Conservation (phyloP, 2,329 filamentous ascomycete species). For the Raffaelea deltoideospora region DNA sequence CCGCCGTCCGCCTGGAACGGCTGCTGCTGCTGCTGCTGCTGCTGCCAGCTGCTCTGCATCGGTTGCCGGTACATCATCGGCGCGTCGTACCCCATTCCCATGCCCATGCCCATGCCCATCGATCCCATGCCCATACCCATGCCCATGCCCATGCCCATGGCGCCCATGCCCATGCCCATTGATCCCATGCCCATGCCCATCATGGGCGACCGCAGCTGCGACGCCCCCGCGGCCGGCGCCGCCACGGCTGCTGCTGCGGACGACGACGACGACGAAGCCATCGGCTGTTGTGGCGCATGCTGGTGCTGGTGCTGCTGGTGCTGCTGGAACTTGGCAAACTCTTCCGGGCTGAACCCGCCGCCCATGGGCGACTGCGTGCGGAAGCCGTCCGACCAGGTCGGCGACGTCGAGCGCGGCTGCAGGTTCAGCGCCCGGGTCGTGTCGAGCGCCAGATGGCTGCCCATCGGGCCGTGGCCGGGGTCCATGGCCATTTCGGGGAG, state of each 20-base stretch:
- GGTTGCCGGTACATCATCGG: slow-evolving; percentile 33
- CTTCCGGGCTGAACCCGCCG: slow-evolving; percentile 57
- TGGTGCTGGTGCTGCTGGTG: slow-evolving; percentile 34
- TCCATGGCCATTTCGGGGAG: slow-evolving; percentile 39
- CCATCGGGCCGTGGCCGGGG: slow-evolving; percentile 27
- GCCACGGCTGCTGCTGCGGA: slow-evolving; percentile 15
- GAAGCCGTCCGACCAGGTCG: slow-evolving; percentile 38
- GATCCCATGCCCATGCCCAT: slow-evolving; percentile 36
- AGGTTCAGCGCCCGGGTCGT: slow-evolving; percentile 33
- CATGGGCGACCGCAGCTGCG: slow-evolving; percentile 44
- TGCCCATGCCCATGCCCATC: slow-evolving; percentile 2
- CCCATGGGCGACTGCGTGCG: slow-evolving; percentile 54
- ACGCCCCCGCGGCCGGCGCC: slow-evolving; percentile 41
- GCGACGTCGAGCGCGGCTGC: slow-evolving; percentile 36
- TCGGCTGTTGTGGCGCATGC: slow-evolving; percentile 1
- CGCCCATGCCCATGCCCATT: slow-evolving; percentile 1
- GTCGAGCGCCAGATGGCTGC: slow-evolving; percentile 27
- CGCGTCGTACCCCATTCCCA: slow-evolving; percentile 33
- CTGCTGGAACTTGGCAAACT: slow-evolving; percentile 79
- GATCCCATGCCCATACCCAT: slow-evolving; percentile 36
- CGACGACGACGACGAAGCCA: slow-evolving; percentile 27
- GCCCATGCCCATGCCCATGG: slow-evolving; percentile 24
- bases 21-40: slow-evolving; percentile 23
- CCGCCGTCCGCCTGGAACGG: slow-evolving; percentile 19
- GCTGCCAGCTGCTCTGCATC: slow-evolving; percentile 24